phyloP scores from a whole-genome alignment of 192 early-diverging fungal species.

The Lobosporangium transversale region DNA sequence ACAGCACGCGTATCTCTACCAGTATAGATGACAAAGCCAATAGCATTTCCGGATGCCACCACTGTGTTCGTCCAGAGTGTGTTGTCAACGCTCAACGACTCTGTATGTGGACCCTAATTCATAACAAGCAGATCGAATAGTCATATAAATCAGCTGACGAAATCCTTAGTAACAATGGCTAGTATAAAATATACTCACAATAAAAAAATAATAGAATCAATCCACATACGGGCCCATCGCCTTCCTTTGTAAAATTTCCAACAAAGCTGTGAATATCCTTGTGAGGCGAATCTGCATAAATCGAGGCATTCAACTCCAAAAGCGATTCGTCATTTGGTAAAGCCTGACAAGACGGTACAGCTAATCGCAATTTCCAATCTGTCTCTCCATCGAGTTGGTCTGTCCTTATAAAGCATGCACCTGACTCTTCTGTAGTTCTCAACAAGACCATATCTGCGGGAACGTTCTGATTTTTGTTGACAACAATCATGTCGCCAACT shows the following conservation, averaged over 20 bases:
- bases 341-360: constrained; percentile 84
- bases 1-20: constrained; percentile 94
- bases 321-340: constrained; percentile 69
- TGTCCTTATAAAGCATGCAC: constrained; percentile 94
- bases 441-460: constrained; percentile 93
- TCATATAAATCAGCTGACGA: too few relatives aligned
- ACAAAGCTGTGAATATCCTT: constrained; percentile 95
- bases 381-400: constrained; percentile 98
- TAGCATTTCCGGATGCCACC: constrained; percentile 87
- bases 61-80: constrained; percentile 97
- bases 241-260: constrained; percentile 71
- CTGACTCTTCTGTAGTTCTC: constrained; percentile 81
- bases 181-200: not conserved
- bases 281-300: constrained; percentile 90
- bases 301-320: constrained; percentile 69
- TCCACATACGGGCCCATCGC: constrained; percentile 37
- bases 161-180: too few relatives aligned
- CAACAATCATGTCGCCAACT: constrained; percentile 88
- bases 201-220: not conserved
- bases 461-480: constrained; percentile 89
- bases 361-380: constrained; percentile 94
- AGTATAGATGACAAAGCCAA: constrained; percentile 91
- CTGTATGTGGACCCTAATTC: constrained; percentile 56
- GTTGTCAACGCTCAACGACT: constrained; percentile 87
- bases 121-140: too few relatives aligned